A percentile compares a stretch with the other conserved stretches of the same genome.
Conservation (phyloP, 306 rosid species). For the Cucurbita moschata region DNA sequence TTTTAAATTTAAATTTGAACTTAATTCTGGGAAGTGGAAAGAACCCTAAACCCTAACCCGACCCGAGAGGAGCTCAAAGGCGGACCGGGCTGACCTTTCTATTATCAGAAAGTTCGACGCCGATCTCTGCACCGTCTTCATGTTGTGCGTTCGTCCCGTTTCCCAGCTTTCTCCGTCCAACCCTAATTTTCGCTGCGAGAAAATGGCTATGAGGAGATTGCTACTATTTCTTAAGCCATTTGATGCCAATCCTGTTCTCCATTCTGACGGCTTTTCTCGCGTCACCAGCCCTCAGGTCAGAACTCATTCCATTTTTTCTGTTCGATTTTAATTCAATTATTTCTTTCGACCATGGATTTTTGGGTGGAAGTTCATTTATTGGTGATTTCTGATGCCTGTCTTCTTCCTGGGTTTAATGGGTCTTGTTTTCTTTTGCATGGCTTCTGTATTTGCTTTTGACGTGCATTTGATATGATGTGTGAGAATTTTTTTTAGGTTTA, state of each 20-base stretch:
- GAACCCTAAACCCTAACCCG: background rate
- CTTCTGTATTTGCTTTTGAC: background rate
- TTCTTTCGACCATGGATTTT: background rate
- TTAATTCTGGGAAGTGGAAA: background rate
- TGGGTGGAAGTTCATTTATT: background rate
- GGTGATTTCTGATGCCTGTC: background rate
- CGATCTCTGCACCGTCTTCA: background rate
- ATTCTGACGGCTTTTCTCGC: slow-evolving; percentile 22
- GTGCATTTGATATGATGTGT: background rate
- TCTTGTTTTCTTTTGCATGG: background rate
- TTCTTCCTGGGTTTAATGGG: background rate
- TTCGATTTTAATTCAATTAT: background rate
- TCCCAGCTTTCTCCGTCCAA: background rate
- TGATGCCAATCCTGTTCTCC: slow-evolving; percentile 27
- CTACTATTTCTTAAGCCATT: slow-evolving; percentile 52
- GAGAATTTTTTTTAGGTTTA: background rate
- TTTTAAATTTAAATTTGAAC: too few species aligned
- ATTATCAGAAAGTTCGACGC: background rate
- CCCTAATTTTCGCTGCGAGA: background rate
- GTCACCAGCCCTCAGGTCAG: slow-evolving; percentile 39
- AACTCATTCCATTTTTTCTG: background rate
- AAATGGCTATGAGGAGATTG: slow-evolving; percentile 44
- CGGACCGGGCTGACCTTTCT: background rate
- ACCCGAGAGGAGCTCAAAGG: background rate
- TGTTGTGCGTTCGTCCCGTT: background rate